These are phyloP conservation scores for Fusarium nisikadoi DNA, from an alignment of 2,329 filamentous ascomycete genomes.

Conservation along the genomic window DNA sequence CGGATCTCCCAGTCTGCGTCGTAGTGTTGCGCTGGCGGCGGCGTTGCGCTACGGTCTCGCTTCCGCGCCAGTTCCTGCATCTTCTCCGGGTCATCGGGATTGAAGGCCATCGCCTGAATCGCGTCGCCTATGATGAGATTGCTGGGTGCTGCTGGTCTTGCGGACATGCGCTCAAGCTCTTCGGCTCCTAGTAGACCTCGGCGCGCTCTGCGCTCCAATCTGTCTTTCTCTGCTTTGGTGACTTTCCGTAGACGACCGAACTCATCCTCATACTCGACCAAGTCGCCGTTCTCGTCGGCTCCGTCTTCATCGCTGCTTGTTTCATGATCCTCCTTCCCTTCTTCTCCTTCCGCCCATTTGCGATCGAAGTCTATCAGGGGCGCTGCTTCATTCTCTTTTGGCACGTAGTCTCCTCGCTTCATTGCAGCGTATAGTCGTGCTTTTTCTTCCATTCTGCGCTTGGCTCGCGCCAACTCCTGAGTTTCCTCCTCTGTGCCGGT, in stretches of 20 bases:
- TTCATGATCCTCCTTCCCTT: conserved; percentile 68
- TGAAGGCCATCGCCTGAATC: conserved; percentile 86
- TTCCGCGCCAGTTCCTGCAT: conserved; percentile 84
- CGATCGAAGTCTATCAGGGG: conserved; percentile 91
- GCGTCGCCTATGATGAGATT: conserved; percentile 86
- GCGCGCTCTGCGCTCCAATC: conserved; percentile 64
- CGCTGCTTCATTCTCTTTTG: conserved; percentile 70
- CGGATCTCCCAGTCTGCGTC: conserved; percentile 85
- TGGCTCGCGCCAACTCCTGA: conserved; percentile 75
- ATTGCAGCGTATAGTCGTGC: conserved; percentile 87
- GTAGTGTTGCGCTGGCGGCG: conserved; percentile 85
- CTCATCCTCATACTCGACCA: conserved; percentile 91
- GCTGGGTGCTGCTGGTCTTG: conserved; percentile 69
- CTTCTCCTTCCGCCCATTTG: conserved; percentile 86
- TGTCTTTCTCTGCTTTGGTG: conserved; percentile 74
- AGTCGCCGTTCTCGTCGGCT: conserved; percentile 63
- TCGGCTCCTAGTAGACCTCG: conserved; percentile 65
- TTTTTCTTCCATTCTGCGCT: conserved; percentile 89
- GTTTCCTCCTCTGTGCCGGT: conserved; percentile 70
- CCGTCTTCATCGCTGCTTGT: conserved; percentile 51
- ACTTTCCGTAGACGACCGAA: conserved; percentile 85
- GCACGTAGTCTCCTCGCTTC: conserved; percentile 87
- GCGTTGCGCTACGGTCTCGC: conserved; percentile 82
- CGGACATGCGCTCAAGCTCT: conserved; percentile 75
- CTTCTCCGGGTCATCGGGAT: conserved; percentile 73